phyloP scores from a whole-genome alignment of 73 alveolate genomes.

The Stentor coeruleus region DNA sequence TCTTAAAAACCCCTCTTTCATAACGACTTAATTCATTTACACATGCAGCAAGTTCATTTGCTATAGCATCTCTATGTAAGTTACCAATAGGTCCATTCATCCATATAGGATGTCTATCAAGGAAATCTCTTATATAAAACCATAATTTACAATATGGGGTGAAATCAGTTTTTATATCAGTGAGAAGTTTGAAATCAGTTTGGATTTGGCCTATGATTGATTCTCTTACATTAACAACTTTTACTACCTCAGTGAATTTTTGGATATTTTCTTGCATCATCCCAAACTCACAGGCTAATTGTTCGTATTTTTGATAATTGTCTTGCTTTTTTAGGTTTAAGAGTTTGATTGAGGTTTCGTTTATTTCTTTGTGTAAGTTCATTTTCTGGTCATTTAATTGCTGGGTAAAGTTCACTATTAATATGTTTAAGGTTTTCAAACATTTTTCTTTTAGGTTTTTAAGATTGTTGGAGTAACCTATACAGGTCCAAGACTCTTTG shows the following conservation, averaged over 20 bases:
- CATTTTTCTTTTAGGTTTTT: conserved; percentile 53
- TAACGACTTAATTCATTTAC: conserved; percentile 52
- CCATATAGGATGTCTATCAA: conserved; percentile 36
- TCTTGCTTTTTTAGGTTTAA: conserved; percentile 41
- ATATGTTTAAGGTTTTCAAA: conserved; percentile 37
- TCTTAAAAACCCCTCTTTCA: conserved; percentile 66
- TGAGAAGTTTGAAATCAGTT: conserved; percentile 39
- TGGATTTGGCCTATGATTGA: conserved; percentile 30
- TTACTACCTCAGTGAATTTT: conserved; percentile 30
- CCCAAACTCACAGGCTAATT: conserved; percentile 32
- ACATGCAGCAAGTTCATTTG: conserved; percentile 56
- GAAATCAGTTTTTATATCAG: conserved; percentile 34
- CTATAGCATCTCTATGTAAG: conserved; percentile 42
- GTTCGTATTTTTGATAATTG: conserved; percentile 32
- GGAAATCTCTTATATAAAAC: conserved; percentile 45
- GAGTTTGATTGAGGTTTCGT: conserved; percentile 29
- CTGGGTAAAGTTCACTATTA: conserved; percentile 54
- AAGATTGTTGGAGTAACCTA: conserved; percentile 56
- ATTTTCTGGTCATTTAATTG: conserved; percentile 40
- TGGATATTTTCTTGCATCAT: conserved; percentile 41
- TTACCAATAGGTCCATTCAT: conserved; percentile 42
- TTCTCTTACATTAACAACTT: conserved; percentile 51
- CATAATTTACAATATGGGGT: conserved; percentile 44
- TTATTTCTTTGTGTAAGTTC: conserved; percentile 36
- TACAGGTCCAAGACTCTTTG: conserved; percentile 63